Evolutionary conservation across 139 green algal genomes (phyloP), one percentile per base, ranked within the genome.

Genomic region (Tetraselmis chui): DNA sequence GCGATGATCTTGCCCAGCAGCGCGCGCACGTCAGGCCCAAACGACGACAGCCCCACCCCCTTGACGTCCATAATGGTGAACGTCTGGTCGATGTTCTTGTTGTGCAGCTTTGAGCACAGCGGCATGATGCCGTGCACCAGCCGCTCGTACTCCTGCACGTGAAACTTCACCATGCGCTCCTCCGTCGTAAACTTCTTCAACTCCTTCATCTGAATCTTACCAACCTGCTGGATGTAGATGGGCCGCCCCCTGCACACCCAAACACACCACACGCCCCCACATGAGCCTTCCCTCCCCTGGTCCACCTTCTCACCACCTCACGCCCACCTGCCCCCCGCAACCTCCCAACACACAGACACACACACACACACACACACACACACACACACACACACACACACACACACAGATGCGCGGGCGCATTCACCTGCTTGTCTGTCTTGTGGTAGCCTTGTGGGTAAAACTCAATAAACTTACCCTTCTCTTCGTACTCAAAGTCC

Each of bases 41-140:
- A 79, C 81, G 94, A 91, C 74, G 82, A 86, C 75, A 96, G 76
- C 2, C 91, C 89, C 77, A 95, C 90, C 31, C 90, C 94, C 82
- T 93, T 93, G 22, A 97, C 89, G 79, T 98, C 95, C 87, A 98
- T 91, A 83, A 98, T 97, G 76, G 91, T 93, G 86, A 97, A 95
- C 0, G 91, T 97, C 74, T 94, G 87, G 83, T 96, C 93, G 28
- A 97, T 93, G 79, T 95, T 87, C 22, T 83, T 85, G 23, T 89
- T 91, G 11, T 83, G 82, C 23, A 91, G 80, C 29, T 85, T 85
- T 31, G 88, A 94, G 92, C 90, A 95, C 1, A 94, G 86, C 2
- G 95, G 95, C 83, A 96, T 88, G 85, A 98, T 96, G 82, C 94
- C 89, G 67, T 93, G 91, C 24, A 91, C 76, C 84, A 91, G 95